phyloP scores from a whole-genome alignment of 2,329 filamentous ascomycete genomes.

The Fusarium caatingaense region DNA sequence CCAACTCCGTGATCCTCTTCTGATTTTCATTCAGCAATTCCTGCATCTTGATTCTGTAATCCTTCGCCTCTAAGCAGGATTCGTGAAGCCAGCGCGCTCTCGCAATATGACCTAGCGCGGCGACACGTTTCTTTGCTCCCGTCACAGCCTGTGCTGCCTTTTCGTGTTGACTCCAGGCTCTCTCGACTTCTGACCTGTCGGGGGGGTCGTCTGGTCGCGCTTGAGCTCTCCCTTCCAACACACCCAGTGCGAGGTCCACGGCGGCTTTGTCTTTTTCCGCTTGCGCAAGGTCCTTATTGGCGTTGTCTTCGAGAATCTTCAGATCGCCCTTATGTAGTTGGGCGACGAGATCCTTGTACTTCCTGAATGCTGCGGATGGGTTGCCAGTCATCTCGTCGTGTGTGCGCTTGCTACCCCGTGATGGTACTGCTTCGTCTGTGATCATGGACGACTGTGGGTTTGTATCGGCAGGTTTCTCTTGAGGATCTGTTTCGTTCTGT shows the following conservation, averaged over 20 bases:
- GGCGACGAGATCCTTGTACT: background rate
- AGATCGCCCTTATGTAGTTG: background rate
- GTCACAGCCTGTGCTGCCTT: background rate
- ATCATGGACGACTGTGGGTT: background rate
- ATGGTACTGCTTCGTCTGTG: fast-evolving
- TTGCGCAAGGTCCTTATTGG: background rate
- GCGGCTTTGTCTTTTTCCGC: background rate
- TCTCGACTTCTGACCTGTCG: fast-evolving
- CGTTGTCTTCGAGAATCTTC: background rate
- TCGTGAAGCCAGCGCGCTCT: background rate
- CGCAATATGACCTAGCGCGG: background rate
- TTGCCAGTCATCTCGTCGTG: background rate
- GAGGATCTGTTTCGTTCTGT: background rate
- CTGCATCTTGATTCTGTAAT: background rate
- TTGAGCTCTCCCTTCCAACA: background rate
- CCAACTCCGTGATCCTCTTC: background rate
- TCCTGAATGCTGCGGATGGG: background rate
- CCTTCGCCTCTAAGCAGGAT: background rate
- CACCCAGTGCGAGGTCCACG: background rate
- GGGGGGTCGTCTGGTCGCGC: background rate
- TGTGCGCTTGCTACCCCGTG: background rate
- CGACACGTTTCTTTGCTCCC: background rate
- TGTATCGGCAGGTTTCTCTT: background rate
- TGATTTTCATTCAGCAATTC: background rate
- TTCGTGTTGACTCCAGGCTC: background rate